Evolutionary conservation across 177 flowering plant species (phyloP), one percentile per base, ranked within the genome.

Genomic region (Tripterygium wilfordii): DNA sequence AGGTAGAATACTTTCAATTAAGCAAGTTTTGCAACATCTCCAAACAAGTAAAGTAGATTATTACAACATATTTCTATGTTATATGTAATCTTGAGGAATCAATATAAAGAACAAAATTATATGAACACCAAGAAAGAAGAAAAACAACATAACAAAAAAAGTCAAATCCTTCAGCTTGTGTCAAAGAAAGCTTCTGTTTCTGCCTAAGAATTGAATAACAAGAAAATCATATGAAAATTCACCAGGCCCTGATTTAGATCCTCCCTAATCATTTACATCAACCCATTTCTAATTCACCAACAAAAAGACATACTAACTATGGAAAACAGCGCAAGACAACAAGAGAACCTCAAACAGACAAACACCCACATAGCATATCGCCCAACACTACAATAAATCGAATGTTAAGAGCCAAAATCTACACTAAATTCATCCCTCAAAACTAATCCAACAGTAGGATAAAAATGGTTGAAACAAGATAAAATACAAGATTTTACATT

Each of bases 71-170:
- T n/a, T n/a, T n/a, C n/a, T n/a, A n/a, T n/a, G n/a, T n/a, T n/a
- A n/a, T n/a, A n/a, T n/a, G n/a, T n/a, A n/a, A n/a, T n/a, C n/a
- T n/a, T n/a, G n/a, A n/a, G n/a, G n/a, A n/a, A n/a, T n/a, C n/a
- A n/a, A n/a, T n/a, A n/a, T n/a, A n/a, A n/a, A n/a, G n/a, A n/a
- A n/a, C n/a, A n/a, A n/a, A n/a, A n/a, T n/a, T n/a, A n/a, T n/a
- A n/a, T n/a, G n/a, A n/a, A n/a, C n/a, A 12, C 1, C 22, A 32
- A 35, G 4, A 0, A 18, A 10, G 40, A 37, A 10, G 28, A 24
- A n/a, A 18, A n/a, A n/a, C n/a, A n/a, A n/a, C n/a, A n/a, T n/a
- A 47, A n/a, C 10, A 45, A 32, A 23, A 52, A 32, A 51, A 44
- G 13, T 24, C 46, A 21, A 42, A 22, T 2, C 17, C 18, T 26